Conservation (phyloP, 352 stramenopile species). For the Blastocystis sp. region DNA sequence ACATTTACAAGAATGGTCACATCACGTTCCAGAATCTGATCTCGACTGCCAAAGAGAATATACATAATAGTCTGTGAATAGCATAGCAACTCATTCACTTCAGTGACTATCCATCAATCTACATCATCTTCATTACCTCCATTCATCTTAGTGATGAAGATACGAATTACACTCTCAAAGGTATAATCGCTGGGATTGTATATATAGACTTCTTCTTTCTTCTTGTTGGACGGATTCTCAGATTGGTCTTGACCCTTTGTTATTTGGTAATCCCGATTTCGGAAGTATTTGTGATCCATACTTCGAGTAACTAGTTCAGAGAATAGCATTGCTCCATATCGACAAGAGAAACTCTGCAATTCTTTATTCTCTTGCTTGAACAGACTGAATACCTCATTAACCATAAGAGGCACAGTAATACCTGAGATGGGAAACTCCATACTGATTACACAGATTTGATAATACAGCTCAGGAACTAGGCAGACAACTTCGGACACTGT, state of each 20-base stretch:
- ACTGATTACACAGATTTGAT: not conserved
- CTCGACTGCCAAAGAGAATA: slow-evolving; percentile 4
- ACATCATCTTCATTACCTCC: not conserved
- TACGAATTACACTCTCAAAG: slow-evolving; percentile 26
- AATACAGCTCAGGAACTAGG: slow-evolving; percentile 24
- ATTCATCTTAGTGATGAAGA: slow-evolving; percentile 56
- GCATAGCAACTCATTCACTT: slow-evolving; percentile 22
- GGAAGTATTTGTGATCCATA: slow-evolving; percentile 15
- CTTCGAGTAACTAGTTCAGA: slow-evolving; percentile 24
- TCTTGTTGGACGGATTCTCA: not conserved
- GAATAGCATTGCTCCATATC: slow-evolving; percentile 40
- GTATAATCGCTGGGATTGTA: slow-evolving; percentile 30
- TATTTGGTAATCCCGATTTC: slow-evolving; percentile 14
- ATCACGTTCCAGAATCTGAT: slow-evolving; percentile 44
- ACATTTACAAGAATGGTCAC: slow-evolving; percentile 47
- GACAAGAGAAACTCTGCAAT: slow-evolving; percentile 15
- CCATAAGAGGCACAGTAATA: slow-evolving; percentile 1
- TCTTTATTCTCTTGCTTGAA: not conserved
- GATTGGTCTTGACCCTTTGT: not conserved
- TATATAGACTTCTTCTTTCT: not conserved
- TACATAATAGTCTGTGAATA: slow-evolving; percentile 43
- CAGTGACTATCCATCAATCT: not conserved
- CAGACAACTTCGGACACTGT: not conserved
- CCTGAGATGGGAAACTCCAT: not conserved
- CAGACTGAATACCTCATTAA: slow-evolving; percentile 50